Evolutionary conservation across 2,329 filamentous ascomycete species (phyloP).

Genomic region (Grosmannia clavigera): DNA sequence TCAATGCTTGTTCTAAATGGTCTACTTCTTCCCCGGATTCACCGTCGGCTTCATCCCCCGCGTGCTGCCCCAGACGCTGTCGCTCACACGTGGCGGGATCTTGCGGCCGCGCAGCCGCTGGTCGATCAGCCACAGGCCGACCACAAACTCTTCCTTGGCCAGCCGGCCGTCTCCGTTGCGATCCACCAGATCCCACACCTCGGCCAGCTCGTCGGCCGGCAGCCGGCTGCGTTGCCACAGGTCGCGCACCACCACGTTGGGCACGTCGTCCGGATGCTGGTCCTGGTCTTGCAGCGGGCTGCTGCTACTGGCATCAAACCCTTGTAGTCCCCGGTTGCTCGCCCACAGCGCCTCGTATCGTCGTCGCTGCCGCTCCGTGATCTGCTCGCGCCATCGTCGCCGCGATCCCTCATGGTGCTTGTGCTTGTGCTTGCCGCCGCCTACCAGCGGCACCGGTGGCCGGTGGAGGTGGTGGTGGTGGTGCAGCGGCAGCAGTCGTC

Average conservation of each 20-base stretch:
- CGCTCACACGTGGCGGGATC: slow-evolving; percentile 55
- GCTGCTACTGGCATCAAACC: background rate
- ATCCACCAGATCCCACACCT: slow-evolving; percentile 69
- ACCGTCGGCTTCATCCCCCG: slow-evolving; percentile 26
- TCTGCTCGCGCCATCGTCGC: slow-evolving; percentile 63
- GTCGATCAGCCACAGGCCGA: slow-evolving; percentile 73
- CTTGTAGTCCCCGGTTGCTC: slow-evolving; percentile 53
- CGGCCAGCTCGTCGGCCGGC: slow-evolving; percentile 53
- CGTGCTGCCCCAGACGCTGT: slow-evolving; percentile 66
- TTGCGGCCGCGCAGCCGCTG: slow-evolving; percentile 70
- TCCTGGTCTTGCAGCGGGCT: slow-evolving; percentile 16
- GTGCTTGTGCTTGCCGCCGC: slow-evolving; percentile 39
- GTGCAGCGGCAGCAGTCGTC: slow-evolving; percentile 2
- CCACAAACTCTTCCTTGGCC: slow-evolving; percentile 61
- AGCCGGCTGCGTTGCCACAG: slow-evolving; percentile 64
- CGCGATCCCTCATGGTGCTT: slow-evolving; percentile 65
- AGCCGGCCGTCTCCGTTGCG: slow-evolving; percentile 41
- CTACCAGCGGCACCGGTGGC: slow-evolving; percentile 23
- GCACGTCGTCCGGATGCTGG: slow-evolving; percentile 40
- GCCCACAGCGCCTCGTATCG: slow-evolving; percentile 79
- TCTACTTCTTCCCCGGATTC: background rate
- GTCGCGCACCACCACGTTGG: slow-evolving; percentile 57
- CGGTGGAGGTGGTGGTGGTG: slow-evolving; percentile 22
- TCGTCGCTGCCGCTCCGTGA: slow-evolving; percentile 61
- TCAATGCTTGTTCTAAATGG: background rate